Base-by-base conservation (phyloP, 768 basidiomycete genomes). In the Lentinula sp. region DNA sequence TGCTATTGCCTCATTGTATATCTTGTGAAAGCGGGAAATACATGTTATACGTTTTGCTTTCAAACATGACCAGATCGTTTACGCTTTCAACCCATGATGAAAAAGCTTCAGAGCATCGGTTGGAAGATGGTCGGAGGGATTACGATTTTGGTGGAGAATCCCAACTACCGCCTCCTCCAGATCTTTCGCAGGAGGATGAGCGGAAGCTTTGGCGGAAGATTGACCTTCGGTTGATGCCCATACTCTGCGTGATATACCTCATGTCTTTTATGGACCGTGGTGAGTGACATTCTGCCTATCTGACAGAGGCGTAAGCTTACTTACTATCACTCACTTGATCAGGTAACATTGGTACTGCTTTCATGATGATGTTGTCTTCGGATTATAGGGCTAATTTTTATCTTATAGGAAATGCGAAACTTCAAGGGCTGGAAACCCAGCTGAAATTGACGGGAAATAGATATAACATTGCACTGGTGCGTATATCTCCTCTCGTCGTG, bases 401-500 rank as follows among this genome's bases (percentile, higher is more conserved):
- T 39, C 7, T 71, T 76, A 18, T 20, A 56, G 87, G 86, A 41
- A 89, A 90, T 66, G 88, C 88, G 1, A 84, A 79, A 62, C 71
- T 90, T 1, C 84, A 86, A 65, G 90, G 90, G 2, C 71, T 91
- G 2, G 67, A 70, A 16, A 80, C 72, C 0, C 78, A 90, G 65
- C 75, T 91, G 1, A 20, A 81, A 36, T 76, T 90, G 43, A 79
- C 74, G 0, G 82, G 84, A 7, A 79, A 84, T 66, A 72, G 81
- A 64, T 91, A 86, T 63, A 88, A 88, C 62, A 81, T 87, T 42
- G 85, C 86, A 0, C 68, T 90, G 68, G 87, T 88, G 50, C 15
- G 76, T 67, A 6, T 20, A 46, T 12, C 43, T 36, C 15, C 23
- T 33, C 16, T 48, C 9, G 8, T 23, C 56, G 28, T 28, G 28